Percentiles rank a stretch among this genome's conserved stretches.
Conservation (phyloP, 768 basidiomycete genomes). For the Atractiella rhizophila region DNA sequence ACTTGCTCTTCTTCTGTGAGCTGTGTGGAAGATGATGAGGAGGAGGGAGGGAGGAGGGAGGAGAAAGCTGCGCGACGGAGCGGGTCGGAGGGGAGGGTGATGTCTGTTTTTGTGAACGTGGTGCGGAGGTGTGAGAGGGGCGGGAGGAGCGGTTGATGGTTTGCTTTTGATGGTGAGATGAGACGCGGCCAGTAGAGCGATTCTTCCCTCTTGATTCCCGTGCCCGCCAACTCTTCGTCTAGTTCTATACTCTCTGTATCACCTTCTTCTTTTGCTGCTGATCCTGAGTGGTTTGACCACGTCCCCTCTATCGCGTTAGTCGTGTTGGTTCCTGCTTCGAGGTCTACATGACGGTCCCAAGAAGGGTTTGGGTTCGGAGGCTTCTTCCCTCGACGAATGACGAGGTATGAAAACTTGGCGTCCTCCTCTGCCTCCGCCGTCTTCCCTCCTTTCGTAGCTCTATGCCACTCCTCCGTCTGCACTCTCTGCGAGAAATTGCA, state of each 20-base stretch:
- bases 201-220: slow-evolving; percentile 23
- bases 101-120: no score
- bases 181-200: slow-evolving; percentile 75
- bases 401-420: slow-evolving; percentile 66
- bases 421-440: no score
- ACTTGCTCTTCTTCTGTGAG: no score
- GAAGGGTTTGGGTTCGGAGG: not conserved
- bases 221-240: slow-evolving; percentile 1
- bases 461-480: no score
- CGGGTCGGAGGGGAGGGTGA: no score
- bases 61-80: no score
- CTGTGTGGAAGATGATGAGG: no score
- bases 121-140: slow-evolving; percentile 11
- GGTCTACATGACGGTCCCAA: no score
- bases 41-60: no score
- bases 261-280: not conserved
- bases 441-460: no score
- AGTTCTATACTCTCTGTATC: not conserved
- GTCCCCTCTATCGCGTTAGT: not conserved
- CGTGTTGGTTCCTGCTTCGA: not conserved
- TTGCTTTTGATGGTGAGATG: slow-evolving; percentile 57
- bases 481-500: no score
- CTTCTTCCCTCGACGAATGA: slow-evolving; percentile 48
- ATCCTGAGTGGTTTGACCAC: not conserved
- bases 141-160: slow-evolving; percentile 13